Base-by-base conservation (phyloP, 768 basidiomycete species). In the Butyriboletus loyo region DNA sequence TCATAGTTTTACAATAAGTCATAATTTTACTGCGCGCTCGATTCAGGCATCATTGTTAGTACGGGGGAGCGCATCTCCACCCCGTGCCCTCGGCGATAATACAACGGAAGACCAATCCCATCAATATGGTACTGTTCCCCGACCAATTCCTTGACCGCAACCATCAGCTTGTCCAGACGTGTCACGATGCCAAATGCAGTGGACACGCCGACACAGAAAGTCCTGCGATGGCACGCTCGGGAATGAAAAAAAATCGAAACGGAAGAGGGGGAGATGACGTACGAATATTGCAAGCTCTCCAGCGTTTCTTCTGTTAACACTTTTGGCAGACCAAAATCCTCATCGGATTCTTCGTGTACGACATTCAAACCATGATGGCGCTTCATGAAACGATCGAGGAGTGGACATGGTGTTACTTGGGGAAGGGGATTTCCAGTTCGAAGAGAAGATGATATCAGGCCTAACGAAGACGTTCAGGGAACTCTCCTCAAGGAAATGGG, bases 111-210 rank as follows among this genome's bases (percentile, higher is more conserved):
- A 32, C 79, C 84, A 15, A 88, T 68, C 0, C 87, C 87, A 52
- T 85, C 80, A n/a, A 92, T 87, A 63, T 92, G 87, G 65, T 87
- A 91, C 58, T 89, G 86, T 65, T 93, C 91, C 2, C 91, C 91
- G 1, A 93, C 88, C 40, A 93, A 73, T 67, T 92, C 89, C 65
- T 94, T 94, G 15, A 83, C 81, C 3, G 89, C 88, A 3, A 91
- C 63, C 83, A 93, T 89, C 52, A 93, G 69, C 46, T 81, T 73
- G 63, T 94, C 92, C 13, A 94, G 71, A 10, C 88, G 79, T 7
- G 79, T 78, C n/a, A 93, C 72, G 36, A 93, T 79, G 0, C 79
- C 77, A 57, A 80, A 87, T 0, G 85, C 75, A 1, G 84, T 86
- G 1, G 87, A 80, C 21, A 87, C 82, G 8, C 86, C 88, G 10